Evolutionary conservation across 1,284 basidiomycete species (phyloP), one percentile per base, ranked within the genome.

Genomic region (Cerrena zonata): DNA sequence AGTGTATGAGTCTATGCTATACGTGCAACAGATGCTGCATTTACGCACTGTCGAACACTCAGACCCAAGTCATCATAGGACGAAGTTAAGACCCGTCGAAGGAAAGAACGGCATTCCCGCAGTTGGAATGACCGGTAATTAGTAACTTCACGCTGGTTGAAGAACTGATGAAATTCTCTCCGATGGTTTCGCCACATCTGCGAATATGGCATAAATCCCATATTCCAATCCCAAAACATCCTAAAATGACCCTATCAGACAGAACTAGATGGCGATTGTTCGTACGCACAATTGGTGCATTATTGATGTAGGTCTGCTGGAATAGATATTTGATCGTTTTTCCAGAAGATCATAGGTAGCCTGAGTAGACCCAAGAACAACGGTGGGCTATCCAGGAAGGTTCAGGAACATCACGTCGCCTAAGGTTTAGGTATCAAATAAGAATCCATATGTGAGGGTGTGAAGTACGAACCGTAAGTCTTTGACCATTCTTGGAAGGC

Each of bases 341-440:
- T 67, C 68, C 3, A 72, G 47, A 0, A 72, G 61, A 22, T 70
- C 70, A 4, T 54, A 53, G 15, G 65, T 59, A 3, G 59, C 57
- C n/a, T 63, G 53, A 13, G 65, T 49, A 11, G 65, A 63, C 50
- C 70, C 71, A 10, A 73, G 45, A 13, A 71, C 53, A 10, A 71
- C 11, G 21, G 23, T 48, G 24, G 47, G 36, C 21, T 39, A 21
- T 4, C 10, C 10, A 22, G 47, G 47, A 10, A 48, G 22, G 18
- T 38, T 5, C 3, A 48, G 30, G 21, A 38, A 48, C 12, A 48
- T 21, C 11, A 42, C 22, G 10, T 42, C 19, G 11, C 40, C 40
- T 42, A 21, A n/a, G n/a, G n/a, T n/a, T n/a, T n/a, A n/a, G n/a
- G n/a, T n/a, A n/a, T n/a, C n/a, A n/a, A n/a, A n/a, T n/a, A n/a